Base-by-base conservation (phyloP, 495 filamentous ascomycete species). In the Bryoglossum gracile region DNA sequence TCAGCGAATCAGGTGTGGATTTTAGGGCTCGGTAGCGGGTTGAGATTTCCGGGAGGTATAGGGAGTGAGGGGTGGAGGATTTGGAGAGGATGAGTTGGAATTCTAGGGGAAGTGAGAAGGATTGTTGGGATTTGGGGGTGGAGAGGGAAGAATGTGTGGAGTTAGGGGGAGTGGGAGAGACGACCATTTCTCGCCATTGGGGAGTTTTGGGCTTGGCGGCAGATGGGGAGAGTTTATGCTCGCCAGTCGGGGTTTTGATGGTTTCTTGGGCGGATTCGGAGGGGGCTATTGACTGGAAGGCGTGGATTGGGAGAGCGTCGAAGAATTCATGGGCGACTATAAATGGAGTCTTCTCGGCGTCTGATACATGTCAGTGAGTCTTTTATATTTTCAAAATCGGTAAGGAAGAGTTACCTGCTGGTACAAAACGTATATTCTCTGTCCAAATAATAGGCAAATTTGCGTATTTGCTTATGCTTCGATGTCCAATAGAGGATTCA, bases 281-380 rank as follows among this genome's bases (percentile, higher is more conserved):
- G 23, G 73, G 64, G 34, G 76, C 66, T 25, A 89, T 66, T 19
- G 82, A 82, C 60, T 95, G 82, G 65, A 98, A 98, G 50, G 88
- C 85, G 66, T 98, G 89, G 59, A 98, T 95, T 30, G 92, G 92
- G 4, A 97, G 84, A n/a, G 92, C 92, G 59, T 98, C 92, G 66
- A 98, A 97, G 72, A 98, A 96, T 62, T 98, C 92, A 62, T 98
- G 92, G 9, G 91, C 92, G 28, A 96, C 76, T 42, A 97, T 92
- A 66, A 95, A 92, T 1, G 92, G 90, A 13, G 81, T 86, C 56
- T 87, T 89, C 48, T 44, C 46, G 13, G n/a, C n/a, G n/a, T n/a
- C n/a, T n/a, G n/a, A n/a, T n/a, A n/a, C n/a, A n/a, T n/a, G n/a
- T n/a, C n/a, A n/a, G n/a, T n/a, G n/a, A n/a, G n/a, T n/a, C n/a